phyloP scores from a whole-genome alignment of 495 filamentous ascomycete species.

The Aspergillus sclerotioniger region DNA sequence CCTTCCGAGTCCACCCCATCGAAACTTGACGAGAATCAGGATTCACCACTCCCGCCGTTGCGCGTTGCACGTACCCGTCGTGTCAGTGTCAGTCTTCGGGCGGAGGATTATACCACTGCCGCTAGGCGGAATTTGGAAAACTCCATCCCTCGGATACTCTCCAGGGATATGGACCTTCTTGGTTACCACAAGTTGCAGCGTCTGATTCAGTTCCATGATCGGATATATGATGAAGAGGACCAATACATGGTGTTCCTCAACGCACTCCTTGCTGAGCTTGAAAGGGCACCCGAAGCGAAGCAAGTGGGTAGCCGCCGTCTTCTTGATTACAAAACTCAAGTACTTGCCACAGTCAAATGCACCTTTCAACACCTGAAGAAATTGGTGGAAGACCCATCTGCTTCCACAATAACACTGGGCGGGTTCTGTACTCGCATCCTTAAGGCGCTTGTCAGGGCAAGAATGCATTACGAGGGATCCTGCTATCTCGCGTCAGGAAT shows the following conservation, averaged over 20 bases:
- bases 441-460: too few relatives aligned
- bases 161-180: conserved; percentile 73
- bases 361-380: conserved; percentile 61
- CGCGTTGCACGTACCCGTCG: conserved; percentile 13
- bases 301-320: conserved; percentile 47
- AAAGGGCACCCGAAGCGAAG: conserved; percentile 44
- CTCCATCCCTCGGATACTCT: conserved; percentile 70
- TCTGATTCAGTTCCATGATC: conserved; percentile 66
- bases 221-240: conserved; percentile 52
- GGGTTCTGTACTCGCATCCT: too few relatives aligned
- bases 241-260: conserved; percentile 72
- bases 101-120: conserved; percentile 48
- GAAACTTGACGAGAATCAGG: too few relatives aligned
- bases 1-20: too few relatives aligned
- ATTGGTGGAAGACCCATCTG: conserved; percentile 9
- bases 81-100: conserved; percentile 38
- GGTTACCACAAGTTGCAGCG: conserved; percentile 86
- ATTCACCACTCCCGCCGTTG: background rate
- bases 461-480: background rate
- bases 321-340: conserved; percentile 79
- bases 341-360: conserved; percentile 74
- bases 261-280: conserved; percentile 73
- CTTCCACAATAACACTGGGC: too few relatives aligned
- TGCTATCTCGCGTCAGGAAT: background rate
- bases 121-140: conserved; percentile 64